Percentiles rank a stretch among this genome's conserved stretches.
Conservation (phyloP, 2,329 filamentous ascomycete species). For the Sarocladiaceae sp. region DNA sequence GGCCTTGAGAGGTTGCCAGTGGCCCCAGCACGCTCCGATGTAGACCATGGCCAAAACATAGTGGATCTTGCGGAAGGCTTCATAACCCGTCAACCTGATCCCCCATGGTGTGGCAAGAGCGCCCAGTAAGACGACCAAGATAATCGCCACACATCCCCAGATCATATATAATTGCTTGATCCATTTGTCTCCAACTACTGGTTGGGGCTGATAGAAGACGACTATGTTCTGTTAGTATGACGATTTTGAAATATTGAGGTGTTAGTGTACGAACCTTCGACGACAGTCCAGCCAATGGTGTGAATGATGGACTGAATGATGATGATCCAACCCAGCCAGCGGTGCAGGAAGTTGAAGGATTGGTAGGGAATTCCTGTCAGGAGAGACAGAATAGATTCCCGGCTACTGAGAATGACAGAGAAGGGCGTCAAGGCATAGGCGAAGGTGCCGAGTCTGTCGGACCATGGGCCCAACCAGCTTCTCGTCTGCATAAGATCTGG, state of each 20-base stretch:
- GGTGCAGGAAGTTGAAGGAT: constrained; percentile 72
- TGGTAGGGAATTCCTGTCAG: constrained; percentile 72
- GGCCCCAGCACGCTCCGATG: constrained; percentile 70
- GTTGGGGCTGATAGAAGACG: constrained; percentile 67
- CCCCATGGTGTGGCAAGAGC: constrained; percentile 51
- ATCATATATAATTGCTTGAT: constrained; percentile 65
- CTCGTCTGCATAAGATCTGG: constrained; percentile 38
- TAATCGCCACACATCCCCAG: constrained; percentile 68
- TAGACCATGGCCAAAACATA: constrained; percentile 71
- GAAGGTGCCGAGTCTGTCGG: constrained; percentile 64
- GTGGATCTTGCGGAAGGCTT: constrained; percentile 72
- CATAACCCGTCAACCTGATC: constrained; percentile 66
- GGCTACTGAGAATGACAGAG: constrained; percentile 59
- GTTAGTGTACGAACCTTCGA: constrained; percentile 47
- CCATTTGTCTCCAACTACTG: constrained; percentile 50
- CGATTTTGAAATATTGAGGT: neutral
- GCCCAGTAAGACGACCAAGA: constrained; percentile 57
- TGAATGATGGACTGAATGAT: constrained; percentile 45
- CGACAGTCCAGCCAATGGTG: constrained; percentile 59
- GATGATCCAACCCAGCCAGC: constrained; percentile 72
- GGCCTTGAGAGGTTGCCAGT: constrained; percentile 65
- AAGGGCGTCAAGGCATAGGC: constrained; percentile 73
- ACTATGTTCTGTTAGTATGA: neutral
- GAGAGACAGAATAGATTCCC: constrained; percentile 66
- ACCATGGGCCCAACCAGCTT: constrained; percentile 60